A percentile compares a stretch with the other conserved stretches of the same genome.
Evolutionary conservation across 1,284 basidiomycete genomes (phyloP).

Genomic region (Grifola frondosa): DNA sequence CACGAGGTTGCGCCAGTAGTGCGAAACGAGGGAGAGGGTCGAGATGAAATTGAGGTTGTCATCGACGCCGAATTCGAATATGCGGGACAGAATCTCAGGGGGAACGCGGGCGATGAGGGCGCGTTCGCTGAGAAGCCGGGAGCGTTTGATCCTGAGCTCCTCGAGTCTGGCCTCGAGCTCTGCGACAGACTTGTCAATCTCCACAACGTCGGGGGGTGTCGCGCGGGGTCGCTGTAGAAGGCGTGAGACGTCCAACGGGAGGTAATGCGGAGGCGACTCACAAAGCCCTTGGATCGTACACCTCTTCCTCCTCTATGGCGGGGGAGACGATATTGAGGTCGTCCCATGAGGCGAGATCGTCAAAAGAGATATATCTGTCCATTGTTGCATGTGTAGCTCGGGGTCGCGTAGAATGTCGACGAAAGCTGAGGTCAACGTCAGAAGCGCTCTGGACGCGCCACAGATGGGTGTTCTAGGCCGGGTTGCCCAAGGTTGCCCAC

Average conservation of each 20-base stretch:
- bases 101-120: conserved; percentile 33
- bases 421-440: too few species aligned
- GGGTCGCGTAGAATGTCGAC: too few species aligned
- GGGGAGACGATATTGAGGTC: conserved; percentile 21
- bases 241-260: neutral
- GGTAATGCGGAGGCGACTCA: conserved; percentile 8
- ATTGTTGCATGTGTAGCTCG: too few species aligned
- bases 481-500: too few species aligned
- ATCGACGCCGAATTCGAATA: conserved; percentile 36
- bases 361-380: too few species aligned
- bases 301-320: conserved; percentile 16
- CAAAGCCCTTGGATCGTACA: conserved; percentile 20
- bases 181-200: conserved; percentile 28
- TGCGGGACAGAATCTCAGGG: conserved; percentile 33
- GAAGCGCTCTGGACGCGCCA: too few species aligned
- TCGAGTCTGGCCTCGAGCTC: conserved; percentile 28
- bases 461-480: too few species aligned
- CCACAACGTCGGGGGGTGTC: conserved; percentile 23
- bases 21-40: conserved; percentile 30
- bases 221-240: conserved; percentile 13
- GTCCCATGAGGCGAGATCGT: conserved; percentile 31
- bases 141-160: conserved; percentile 21
- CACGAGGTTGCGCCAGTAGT: conserved; percentile 28
- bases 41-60: conserved; percentile 25
- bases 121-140: conserved; percentile 25